Percentiles rank a stretch among this genome's conserved stretches.
These are phyloP conservation scores for Plectranthus barbatus DNA, from an alignment of 257 asterid species.

Conservation along the genomic window DNA sequence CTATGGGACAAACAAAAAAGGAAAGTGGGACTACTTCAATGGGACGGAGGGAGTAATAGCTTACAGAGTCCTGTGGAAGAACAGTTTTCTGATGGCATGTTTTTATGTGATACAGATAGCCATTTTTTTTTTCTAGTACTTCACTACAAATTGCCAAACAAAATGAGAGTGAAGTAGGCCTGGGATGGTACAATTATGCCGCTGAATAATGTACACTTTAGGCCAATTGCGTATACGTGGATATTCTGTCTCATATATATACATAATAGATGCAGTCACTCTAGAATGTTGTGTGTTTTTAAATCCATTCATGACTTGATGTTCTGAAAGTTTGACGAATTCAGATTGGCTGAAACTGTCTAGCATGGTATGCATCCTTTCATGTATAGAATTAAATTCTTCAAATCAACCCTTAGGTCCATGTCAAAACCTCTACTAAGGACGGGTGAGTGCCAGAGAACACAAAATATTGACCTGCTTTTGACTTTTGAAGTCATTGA, in stretches of 20 bases:
- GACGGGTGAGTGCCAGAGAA: not conserved
- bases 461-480: constrained; percentile 61
- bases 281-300: not conserved
- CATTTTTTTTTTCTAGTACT: not conserved
- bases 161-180: not conserved
- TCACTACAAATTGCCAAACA: not conserved
- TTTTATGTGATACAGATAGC: not conserved
- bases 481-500: constrained; percentile 83
- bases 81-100: not conserved
- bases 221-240: not conserved
- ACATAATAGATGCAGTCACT: not conserved
- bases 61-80: not conserved
- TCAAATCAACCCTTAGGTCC: not conserved
- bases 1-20: too few species aligned
- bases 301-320: not conserved
- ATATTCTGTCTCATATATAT: not conserved
- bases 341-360: not conserved
- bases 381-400: not conserved
- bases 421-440: not conserved
- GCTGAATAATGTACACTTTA: not conserved
- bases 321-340: not conserved
- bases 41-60: too few species aligned
- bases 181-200: not conserved
- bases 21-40: too few species aligned
- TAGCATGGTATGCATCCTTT: not conserved